These are phyloP conservation scores for Trichoderma sp. DNA, from an alignment of 2,329 filamentous ascomycete genomes.

Conservation along the genomic window DNA sequence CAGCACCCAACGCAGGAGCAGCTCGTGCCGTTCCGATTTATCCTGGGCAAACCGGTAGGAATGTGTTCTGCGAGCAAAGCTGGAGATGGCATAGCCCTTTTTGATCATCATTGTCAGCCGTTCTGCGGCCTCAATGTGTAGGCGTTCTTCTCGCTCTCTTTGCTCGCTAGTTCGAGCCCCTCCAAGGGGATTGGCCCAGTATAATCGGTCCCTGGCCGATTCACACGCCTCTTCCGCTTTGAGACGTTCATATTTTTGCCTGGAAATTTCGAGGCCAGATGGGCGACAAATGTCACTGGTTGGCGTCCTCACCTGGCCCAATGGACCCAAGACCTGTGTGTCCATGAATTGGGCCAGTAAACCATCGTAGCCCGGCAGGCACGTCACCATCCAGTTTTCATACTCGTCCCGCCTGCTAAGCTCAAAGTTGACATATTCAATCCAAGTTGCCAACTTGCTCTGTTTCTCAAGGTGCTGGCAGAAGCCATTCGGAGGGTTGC, in stretches of 20 bases:
- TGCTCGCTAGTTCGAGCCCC: background rate
- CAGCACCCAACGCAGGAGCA: constrained; percentile 24
- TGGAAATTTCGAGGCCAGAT: constrained; percentile 5
- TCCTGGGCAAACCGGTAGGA: constrained; percentile 19
- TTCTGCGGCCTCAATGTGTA: background rate
- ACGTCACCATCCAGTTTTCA: constrained; percentile 14
- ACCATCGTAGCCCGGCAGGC: constrained; percentile 10
- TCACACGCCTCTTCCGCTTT: background rate
- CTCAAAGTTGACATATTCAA: constrained; percentile 18
- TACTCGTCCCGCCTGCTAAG: constrained; percentile 12
- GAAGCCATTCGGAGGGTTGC: background rate
- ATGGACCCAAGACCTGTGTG: background rate
- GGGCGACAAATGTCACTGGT: constrained; percentile 15
- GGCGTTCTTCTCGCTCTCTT: background rate
- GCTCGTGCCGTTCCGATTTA: constrained; percentile 21
- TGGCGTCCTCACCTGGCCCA: background rate
- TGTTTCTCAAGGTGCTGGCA: background rate
- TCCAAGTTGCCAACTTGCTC: constrained; percentile 14
- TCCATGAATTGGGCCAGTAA: background rate
- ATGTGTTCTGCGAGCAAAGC: constrained; percentile 11
- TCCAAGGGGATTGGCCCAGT: background rate
- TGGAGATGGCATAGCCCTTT: background rate
- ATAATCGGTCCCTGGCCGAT: background rate
- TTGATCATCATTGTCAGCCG: background rate
- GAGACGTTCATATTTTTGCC: constrained; percentile 3